Conservation (phyloP, 371 early-diverging fungal genomes). For the Mucor saturninus region DNA sequence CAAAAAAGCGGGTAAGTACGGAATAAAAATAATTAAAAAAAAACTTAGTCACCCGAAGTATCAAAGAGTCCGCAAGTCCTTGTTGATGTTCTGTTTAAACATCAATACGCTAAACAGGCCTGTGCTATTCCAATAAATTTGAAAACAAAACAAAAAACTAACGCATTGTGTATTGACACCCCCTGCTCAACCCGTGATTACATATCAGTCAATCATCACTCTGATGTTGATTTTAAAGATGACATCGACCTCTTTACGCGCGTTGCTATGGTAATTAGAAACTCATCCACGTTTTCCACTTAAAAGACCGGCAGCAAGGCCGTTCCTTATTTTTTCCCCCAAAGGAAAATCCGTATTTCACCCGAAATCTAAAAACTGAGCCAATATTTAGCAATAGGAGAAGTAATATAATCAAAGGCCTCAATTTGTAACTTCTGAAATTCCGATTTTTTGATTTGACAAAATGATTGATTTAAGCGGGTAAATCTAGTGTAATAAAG, state of each 20-base stretch:
- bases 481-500: slow-evolving; percentile 4
- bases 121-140: neutral
- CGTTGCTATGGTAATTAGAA: neutral
- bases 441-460: neutral
- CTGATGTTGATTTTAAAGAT: no score
- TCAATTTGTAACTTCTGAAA: no score
- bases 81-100: neutral
- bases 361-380: no score
- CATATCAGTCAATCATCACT: no score
- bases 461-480: neutral
- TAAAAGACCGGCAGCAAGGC: neutral
- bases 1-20: slow-evolving; percentile 39
- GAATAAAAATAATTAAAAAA: slow-evolving; percentile 34
- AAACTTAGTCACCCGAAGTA: slow-evolving; percentile 25
- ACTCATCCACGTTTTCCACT: neutral
- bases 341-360: neutral
- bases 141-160: neutral
- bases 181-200: no score
- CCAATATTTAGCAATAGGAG: neutral
- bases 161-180: no score
- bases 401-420: no score
- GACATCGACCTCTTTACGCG: neutral
- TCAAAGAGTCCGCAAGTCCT: neutral
- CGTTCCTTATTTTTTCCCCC: neutral
- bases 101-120: neutral